A percentile compares a stretch with the other conserved stretches of the same genome.
Conservation (phyloP, 2,329 filamentous ascomycete genomes). For the Cladophialophora chaetospira region DNA sequence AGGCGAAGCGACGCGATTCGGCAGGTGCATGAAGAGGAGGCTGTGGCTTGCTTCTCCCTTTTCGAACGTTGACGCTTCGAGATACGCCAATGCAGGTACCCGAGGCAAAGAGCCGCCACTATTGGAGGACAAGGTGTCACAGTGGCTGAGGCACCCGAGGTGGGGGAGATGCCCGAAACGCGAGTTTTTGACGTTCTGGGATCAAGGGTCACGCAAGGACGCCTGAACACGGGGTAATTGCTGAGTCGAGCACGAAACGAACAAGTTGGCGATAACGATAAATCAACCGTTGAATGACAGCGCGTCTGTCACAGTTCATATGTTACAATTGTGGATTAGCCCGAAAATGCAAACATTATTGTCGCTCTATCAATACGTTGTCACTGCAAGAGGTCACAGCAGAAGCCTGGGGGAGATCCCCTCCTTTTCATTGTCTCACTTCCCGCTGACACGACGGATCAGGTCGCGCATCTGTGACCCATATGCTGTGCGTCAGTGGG, state of each 20-base stretch:
- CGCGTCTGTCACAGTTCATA: no score
- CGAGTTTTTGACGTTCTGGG: background rate
- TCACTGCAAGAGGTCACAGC: background rate
- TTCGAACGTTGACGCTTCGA: background rate
- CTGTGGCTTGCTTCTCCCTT: no score
- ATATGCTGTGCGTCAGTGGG: no score
- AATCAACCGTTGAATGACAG: no score
- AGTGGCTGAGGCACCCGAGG: background rate
- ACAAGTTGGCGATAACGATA: no score
- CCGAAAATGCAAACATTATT: no score
- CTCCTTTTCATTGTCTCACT: background rate
- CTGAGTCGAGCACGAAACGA: no score
- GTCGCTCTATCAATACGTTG: no score
- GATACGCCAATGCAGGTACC: constrained; percentile 10
- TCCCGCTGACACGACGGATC: background rate
- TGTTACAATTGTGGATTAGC: no score
- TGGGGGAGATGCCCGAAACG: background rate
- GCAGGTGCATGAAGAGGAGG: no score
- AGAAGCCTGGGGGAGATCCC: background rate
- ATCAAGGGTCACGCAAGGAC: background rate
- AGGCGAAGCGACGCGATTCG: no score
- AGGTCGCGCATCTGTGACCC: no score
- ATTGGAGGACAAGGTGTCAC: constrained; percentile 1
- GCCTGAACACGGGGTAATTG: background rate
- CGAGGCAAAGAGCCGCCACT: background rate